Percentiles rank a stretch among this genome's conserved stretches.
These are phyloP conservation scores for Aspergillus amoenus DNA, from an alignment of 2,329 filamentous ascomycete genomes.

Conservation along the genomic window DNA sequence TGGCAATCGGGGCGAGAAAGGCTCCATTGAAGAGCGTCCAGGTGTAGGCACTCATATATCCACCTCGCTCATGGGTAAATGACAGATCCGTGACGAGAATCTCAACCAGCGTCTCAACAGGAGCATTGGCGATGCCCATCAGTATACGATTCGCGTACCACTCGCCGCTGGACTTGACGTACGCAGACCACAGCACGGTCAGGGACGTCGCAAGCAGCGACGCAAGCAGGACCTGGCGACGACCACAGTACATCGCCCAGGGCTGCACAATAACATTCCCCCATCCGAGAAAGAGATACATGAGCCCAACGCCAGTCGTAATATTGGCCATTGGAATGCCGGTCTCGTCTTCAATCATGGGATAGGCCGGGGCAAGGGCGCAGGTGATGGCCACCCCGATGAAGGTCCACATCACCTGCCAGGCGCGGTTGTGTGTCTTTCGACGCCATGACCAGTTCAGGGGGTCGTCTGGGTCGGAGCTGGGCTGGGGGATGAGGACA, in stretches of 20 bases:
- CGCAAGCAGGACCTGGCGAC: slow-evolving; percentile 37
- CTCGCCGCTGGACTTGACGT: not conserved
- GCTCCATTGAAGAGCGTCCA: slow-evolving; percentile 3
- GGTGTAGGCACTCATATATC: not conserved
- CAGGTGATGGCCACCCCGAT: not conserved
- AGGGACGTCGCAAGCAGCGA: not conserved
- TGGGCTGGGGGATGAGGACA: slow-evolving; percentile 4
- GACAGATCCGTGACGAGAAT: not conserved
- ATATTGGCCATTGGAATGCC: slow-evolving; percentile 36
- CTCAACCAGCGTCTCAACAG: not conserved
- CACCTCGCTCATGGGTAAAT: slow-evolving; percentile 1
- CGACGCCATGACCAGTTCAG: not conserved
- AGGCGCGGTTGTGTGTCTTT: not conserved
- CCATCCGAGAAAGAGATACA: slow-evolving; percentile 55
- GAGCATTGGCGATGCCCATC: not conserved
- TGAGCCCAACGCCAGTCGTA: slow-evolving; percentile 46
- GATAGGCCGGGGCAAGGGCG: not conserved
- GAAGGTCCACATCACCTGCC: not conserved
- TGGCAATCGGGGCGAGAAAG: not conserved
- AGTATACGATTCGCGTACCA: slow-evolving; percentile 4
- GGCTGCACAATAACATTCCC: slow-evolving; percentile 54
- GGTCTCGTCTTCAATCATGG: not conserved
- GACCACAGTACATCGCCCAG: slow-evolving; percentile 53
- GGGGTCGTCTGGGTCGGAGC: slow-evolving; percentile 1
- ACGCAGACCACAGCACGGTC: not conserved